Evolutionary conservation across 2,329 filamentous ascomycete species (phyloP), one percentile per base, ranked within the genome.

Genomic region (Colletotrichum sp.): DNA sequence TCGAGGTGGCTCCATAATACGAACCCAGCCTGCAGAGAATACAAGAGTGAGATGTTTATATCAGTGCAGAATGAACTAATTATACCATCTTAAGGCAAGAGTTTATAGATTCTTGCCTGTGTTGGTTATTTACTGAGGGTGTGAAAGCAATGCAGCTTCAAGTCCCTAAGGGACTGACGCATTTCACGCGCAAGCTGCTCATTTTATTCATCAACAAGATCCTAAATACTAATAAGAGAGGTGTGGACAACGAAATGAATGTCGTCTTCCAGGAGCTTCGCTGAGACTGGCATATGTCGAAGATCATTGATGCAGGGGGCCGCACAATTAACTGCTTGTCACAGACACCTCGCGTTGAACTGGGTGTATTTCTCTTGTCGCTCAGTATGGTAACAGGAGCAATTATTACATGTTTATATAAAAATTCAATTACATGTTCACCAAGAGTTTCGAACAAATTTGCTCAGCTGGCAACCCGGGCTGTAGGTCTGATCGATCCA

Each of bases 201-300:
- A 12, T n/a, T 0, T n/a, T n/a, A 48, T 4, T 48, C 38, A n/a
- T 48, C 18, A 48, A 21, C 18, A 48, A 48, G 1, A 48, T 2
- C 16, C 38, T 9, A 0, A 48, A 4, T 48, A 48, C 38, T n/a
- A 2, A 0, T 43, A 12, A 48, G 18, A 48, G 1, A 48, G 38
- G 18, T 12, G 0, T n/a, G 5, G 9, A 48, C 4, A 10, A 48
- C 18, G 18, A 2, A 48, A n/a, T 1, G 2, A 0, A n/a, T n/a
- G 9, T 12, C 18, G 18, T 48, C 18, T 48, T n/a, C 9, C 3
- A 48, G 2, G 38, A 48, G 16, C 38, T 48, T 48, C 18, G 38
- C 38, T 12, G 38, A 48, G 38, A 48, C 18, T 12, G 9, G 18
- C 38, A 1, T 18, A 10, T 9, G 0, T 18, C 1, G 8, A 43